Evolutionary conservation across 495 filamentous ascomycete species (phyloP).

Genomic region (Friedmanniomyces endolithicus): DNA sequence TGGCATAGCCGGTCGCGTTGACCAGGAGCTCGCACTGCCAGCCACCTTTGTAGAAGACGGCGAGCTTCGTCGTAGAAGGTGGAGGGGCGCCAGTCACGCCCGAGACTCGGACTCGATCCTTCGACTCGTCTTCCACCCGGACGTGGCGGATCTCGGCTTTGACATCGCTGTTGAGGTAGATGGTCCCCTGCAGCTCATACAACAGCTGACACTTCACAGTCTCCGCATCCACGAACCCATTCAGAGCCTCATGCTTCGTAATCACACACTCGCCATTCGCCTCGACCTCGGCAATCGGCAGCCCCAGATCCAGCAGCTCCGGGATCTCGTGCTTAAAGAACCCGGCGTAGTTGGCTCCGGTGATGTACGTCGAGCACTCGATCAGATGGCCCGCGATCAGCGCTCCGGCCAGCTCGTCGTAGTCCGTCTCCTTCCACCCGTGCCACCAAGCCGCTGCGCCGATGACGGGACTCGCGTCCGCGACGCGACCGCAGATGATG

Average conservation of each 20-base stretch:
- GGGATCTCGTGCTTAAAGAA: conserved; percentile 37
- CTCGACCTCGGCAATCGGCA: conserved; percentile 47
- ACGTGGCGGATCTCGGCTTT: conserved; percentile 40
- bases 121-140: conserved; percentile 27
- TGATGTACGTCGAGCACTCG: conserved; percentile 24
- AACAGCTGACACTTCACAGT: conserved; percentile 44
- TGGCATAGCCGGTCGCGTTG: conserved; percentile 35
- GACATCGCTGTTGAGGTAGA: conserved; percentile 47
- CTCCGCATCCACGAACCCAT: conserved; percentile 34
- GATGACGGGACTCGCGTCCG: conserved; percentile 25
- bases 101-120: conserved; percentile 32
- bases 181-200: conserved; percentile 49
- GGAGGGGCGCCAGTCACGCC: conserved; percentile 37
- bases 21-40: conserved; percentile 36
- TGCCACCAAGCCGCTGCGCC: conserved; percentile 25
- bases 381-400: conserved; percentile 27
- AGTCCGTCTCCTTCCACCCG: conserved; percentile 18
- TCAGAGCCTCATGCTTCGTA: conserved; percentile 26
- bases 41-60: conserved; percentile 37
- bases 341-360: conserved; percentile 44
- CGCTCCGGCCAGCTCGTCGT: conserved; percentile 19
- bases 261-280: conserved; percentile 35
- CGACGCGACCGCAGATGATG: conserved; percentile 25
- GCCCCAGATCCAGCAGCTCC: conserved; percentile 40
- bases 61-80: conserved; percentile 44